A percentile compares a stretch with the other conserved stretches of the same genome.
Evolutionary conservation across 192 early-diverging fungal genomes (phyloP).

Genomic region (Podila epicladia): DNA sequence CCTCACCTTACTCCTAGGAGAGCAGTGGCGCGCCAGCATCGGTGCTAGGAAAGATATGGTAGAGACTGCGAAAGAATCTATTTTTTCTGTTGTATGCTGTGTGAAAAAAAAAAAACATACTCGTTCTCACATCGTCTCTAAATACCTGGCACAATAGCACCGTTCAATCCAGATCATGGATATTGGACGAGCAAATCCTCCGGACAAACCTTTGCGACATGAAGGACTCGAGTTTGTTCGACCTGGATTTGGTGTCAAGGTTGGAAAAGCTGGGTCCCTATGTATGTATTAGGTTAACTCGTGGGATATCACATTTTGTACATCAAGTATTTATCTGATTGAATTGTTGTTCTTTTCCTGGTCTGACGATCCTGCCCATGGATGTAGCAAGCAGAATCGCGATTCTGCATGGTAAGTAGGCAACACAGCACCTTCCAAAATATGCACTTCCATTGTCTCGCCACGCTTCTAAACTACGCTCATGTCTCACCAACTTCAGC

Average conservation of each 20-base stretch:
- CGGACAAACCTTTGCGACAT: slow-evolving; percentile 60
- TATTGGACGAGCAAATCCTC: slow-evolving; percentile 58
- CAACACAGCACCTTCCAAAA: not conserved
- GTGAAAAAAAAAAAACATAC: not conserved
- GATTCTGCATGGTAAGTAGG: slow-evolving; percentile 61
- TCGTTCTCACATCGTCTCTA: not conserved
- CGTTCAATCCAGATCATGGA: slow-evolving; percentile 3
- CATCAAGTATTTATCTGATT: too few species aligned
- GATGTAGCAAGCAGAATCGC: slow-evolving; percentile 57
- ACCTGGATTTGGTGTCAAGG: slow-evolving; percentile 49
- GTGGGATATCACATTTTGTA: slow-evolving; percentile 1
- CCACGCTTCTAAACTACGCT: not conserved
- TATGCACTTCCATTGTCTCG: not conserved
- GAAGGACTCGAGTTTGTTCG: slow-evolving; percentile 53
- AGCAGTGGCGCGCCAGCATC: slow-evolving; percentile 39
- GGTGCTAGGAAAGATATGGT: slow-evolving; percentile 10
- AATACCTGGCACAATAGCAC: slow-evolving; percentile 15
- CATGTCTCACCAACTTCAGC: slow-evolving; percentile 9
- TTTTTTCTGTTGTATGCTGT: too few species aligned
- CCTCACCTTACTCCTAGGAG: slow-evolving; percentile 35
- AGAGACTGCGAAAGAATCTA: too few species aligned
- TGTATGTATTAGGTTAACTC: slow-evolving; percentile 12
- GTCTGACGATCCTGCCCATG: not conserved
- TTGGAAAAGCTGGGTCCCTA: slow-evolving; percentile 61
- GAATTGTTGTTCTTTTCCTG: not conserved